Evolutionary conservation across 148 eudicot species (phyloP), one percentile per base, ranked within the genome.

Genomic region (Rhododendron vialii): DNA sequence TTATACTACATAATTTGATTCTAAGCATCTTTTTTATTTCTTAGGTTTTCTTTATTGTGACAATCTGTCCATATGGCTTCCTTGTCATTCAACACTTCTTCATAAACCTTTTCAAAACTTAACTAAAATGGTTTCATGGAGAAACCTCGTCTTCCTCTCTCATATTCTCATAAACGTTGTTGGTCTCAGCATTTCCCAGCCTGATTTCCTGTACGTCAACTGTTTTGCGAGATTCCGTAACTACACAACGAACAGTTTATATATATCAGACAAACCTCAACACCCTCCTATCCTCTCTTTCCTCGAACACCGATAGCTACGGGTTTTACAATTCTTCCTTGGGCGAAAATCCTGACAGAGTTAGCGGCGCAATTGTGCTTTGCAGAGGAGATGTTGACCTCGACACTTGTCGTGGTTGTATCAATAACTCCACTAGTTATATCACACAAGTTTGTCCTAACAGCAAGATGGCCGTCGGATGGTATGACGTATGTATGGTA

Each of bases 261-360:
- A n/a, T n/a, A n/a, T n/a, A 88, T 81, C 47, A 84, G 28, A n/a
- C 84, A 20, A 92, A 89, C 85, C 92, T 92, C 50, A 80, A 92
- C 83, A 51, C 88, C 50, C 78, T 86, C 71, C 85, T 92, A 55
- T 55, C 85, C 5, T 87, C 92, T 36, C 89, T 94, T 61, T 71
- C 92, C 79, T 53, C 91, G 2, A 86, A 91, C 82, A 41, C 87
- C 20, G 14, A 86, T 26, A 77, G 71, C 65, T 74, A 83, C 43
- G 94, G 96, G 5, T 94, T 92, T 74, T 80, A 80, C 90, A 53
- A 59, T 36, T 50, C 90, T 30, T 85, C 69, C 69, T 24, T 22
- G 11, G 28, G 69, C 7, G 69, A 61, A 61, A 22, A 22, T 61
- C 69, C 69, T 7, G 69, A 61, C 69, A 22, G 69, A 5, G 69